Base-by-base conservation (phyloP, 352 stramenopile species). In the Phytophthora pini region DNA sequence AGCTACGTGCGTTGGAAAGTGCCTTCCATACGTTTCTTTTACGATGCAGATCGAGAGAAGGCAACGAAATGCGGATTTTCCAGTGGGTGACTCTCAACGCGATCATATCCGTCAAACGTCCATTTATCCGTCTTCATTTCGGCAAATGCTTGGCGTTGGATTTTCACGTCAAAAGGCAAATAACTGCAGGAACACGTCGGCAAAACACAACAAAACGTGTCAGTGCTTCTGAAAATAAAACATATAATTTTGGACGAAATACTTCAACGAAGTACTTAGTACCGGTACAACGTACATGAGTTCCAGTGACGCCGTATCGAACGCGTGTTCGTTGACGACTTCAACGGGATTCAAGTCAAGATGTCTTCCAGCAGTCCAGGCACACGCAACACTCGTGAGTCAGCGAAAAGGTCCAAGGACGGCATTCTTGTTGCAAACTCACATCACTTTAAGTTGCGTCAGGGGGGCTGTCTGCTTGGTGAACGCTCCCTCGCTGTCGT, bases 251-350 rank as follows among this genome's bases (percentile, higher is more conserved):
- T 34, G 17, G 20, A 45, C 1, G 13, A 24, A 45, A 44, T 8
- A 20, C 17, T 20, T 20, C 17, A 20, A 20, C 17, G 17, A 20
- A 50, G 31, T 24, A 56, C 32, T 11, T 2, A 34, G 31, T 8
- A 11, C 36, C 4, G 12, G 36, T 15, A 17, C 36, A 46, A 70
- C 72, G 22, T 61, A 92, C 83, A 92, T 90, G 62, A 91, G 65
- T 66, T 91, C 50, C n/a, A 94, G 71, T 7, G 73, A 79, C 2
- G 66, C 77, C 4, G 61, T 44, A 5, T 80, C 27, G 45, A 93
- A 93, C 11, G 84, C 77, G 59, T 92, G 84, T 69, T 93, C 86
- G 48, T 90, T 85, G n/a, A 94, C 80, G 56, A 91, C 70, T 12
- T 48, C 15, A 40, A 94, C 74, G 1, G 84, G 84, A 38, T 94